These are phyloP conservation scores for Sisymbrium altissimum DNA, from an alignment of 345 rosid genomes.

Conservation along the genomic window DNA sequence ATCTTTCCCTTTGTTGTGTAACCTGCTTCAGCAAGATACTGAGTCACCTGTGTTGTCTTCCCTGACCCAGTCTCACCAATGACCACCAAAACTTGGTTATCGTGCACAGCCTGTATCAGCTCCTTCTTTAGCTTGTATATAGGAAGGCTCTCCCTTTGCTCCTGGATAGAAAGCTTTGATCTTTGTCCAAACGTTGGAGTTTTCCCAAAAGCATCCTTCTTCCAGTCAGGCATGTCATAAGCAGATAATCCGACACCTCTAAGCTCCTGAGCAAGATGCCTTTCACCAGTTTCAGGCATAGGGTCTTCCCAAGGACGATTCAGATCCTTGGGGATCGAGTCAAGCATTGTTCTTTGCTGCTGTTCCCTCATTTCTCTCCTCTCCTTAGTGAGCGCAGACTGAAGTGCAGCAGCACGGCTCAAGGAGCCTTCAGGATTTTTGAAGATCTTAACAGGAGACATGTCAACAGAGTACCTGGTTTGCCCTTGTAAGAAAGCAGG, in stretches of 20 bases:
- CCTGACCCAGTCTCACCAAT: conserved; percentile 91
- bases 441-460: conserved; percentile 89
- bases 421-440: conserved; percentile 93
- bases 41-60: conserved; percentile 85
- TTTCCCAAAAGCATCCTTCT: conserved; percentile 85
- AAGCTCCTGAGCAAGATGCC: conserved; percentile 91
- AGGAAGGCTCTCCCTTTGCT: conserved; percentile 85
- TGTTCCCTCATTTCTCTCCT: conserved; percentile 78
- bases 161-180: conserved; percentile 87
- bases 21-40: conserved; percentile 78
- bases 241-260: conserved; percentile 90
- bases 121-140: conserved; percentile 87
- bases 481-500: conserved; percentile 85
- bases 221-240: conserved; percentile 91
- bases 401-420: conserved; percentile 91
- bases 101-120: conserved; percentile 79
- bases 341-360: conserved; percentile 88
- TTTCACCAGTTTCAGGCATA: conserved; percentile 88
- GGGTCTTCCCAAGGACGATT: conserved; percentile 99
- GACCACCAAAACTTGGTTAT: conserved; percentile 76
- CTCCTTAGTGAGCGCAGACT: conserved; percentile 87
- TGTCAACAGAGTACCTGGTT: conserved; percentile 62
- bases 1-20: conserved; percentile 73
- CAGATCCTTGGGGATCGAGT: conserved; percentile 92
- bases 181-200: conserved; percentile 76